phyloP scores from a whole-genome alignment of 108 stramenopile genomes.

The Mediolabrus comicus region DNA sequence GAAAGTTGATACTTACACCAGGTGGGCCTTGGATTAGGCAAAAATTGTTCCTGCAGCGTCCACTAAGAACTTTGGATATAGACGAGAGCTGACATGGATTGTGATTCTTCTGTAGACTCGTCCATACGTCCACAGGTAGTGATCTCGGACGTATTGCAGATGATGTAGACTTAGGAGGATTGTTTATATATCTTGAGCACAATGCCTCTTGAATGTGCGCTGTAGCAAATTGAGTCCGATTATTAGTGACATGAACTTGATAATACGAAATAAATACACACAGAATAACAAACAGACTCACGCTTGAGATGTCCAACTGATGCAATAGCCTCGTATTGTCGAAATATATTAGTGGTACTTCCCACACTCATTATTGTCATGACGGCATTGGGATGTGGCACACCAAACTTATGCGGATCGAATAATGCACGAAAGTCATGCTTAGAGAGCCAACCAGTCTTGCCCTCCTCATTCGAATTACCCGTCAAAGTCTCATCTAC shows the following conservation, averaged over 20 bases:
- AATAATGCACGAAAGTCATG: slow-evolving; percentile 29
- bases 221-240: slow-evolving; percentile 15
- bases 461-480: slow-evolving; percentile 7
- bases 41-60: slow-evolving; percentile 20
- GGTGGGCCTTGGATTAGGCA: slow-evolving; percentile 54
- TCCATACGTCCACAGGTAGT: slow-evolving; percentile 14
- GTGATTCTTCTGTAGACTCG: slow-evolving; percentile 8
- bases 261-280: no score
- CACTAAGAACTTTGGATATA: slow-evolving; percentile 11
- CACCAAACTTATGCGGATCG: slow-evolving; percentile 23
- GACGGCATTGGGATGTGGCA: slow-evolving; percentile 12
- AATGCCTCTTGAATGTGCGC: slow-evolving; percentile 42
- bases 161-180: slow-evolving; percentile 1
- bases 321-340: slow-evolving; percentile 31
- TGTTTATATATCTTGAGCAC: slow-evolving; percentile 11
- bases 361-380: slow-evolving; percentile 18
- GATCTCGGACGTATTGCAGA: slow-evolving; percentile 7
- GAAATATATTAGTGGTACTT: slow-evolving; percentile 30
- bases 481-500: slow-evolving; percentile 6
- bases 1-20: no score
- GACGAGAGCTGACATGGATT: slow-evolving; percentile 22
- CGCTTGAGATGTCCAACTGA: background rate
- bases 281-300: no score
- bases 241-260: background rate
- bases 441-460: slow-evolving; percentile 34